Base-by-base conservation (phyloP, 192 early-diverging fungal species). In the Backusella tuberculispora region DNA sequence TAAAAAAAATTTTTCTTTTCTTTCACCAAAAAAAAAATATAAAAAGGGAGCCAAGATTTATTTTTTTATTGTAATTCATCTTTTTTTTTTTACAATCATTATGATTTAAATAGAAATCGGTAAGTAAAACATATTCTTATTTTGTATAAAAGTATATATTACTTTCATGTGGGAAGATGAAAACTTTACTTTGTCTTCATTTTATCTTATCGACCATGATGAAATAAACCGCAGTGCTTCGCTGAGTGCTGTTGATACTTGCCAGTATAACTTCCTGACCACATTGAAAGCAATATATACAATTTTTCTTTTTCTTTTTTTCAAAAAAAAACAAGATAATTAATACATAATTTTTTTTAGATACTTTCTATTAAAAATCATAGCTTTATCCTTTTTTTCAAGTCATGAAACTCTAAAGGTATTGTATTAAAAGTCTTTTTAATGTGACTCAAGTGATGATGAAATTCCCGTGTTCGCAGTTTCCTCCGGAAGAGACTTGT, bases 191-290 rank as follows among this genome's bases (percentile, higher is more conserved):
- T 60, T 69, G 78, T 80, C 79, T 76, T 80, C 75, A 76, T 70
- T 73, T 73, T 74, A 72, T 72, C 79, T 74, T 80, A 80, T 80
- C 79, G 79, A 80, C 79, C 79, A 80, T 80, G 79, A 73, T 68
- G 79, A 80, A 64, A 80, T 38, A 80, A 80, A 48, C 74, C 79
- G 75, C 79, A 71, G 75, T 76, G 79, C 79, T 80, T 76, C 79
- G 79, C 79, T 80, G 79, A 80, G 79, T 72, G 75, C 75, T 71
- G 79, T 76, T 70, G 79, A 74, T 80, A 80, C 79, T 80, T 80
- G 79, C 79, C 79, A 80, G 79, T 80, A 80, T 74, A 80, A 69
- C 56, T 71, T 73, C 75, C 79, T 80, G 79, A 80, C 79, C 72
- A 69, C 71, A 70, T 60, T 19, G 45, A 56, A 17, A 68, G 29